phyloP scores from a whole-genome alignment of 2,329 filamentous ascomycete species.

The Fusarium redolens region DNA sequence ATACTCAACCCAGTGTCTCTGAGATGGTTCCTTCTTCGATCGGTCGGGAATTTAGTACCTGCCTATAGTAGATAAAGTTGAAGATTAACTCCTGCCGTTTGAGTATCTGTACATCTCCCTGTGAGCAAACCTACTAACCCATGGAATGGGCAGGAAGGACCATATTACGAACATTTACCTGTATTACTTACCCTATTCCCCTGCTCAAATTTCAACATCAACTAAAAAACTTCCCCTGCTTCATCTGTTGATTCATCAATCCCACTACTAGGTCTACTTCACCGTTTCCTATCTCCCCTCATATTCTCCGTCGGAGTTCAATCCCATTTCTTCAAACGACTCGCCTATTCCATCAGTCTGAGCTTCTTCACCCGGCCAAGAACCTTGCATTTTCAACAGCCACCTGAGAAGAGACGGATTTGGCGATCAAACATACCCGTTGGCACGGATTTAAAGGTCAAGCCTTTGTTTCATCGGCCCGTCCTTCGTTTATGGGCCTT shows the following conservation, averaged over 20 bases:
- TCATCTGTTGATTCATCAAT: not conserved
- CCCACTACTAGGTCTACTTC: constrained; percentile 12
- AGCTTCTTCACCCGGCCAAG: constrained; percentile 1
- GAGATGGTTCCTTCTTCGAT: not conserved
- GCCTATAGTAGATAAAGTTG: constrained; percentile 24
- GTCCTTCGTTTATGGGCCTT: constrained; percentile 16
- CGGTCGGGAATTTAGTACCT: not conserved
- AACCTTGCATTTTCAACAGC: constrained; percentile 17
- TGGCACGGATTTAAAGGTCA: constrained; percentile 21
- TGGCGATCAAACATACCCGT: constrained; percentile 33
- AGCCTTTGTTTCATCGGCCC: constrained; percentile 37
- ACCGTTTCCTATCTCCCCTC: not conserved
- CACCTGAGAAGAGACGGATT: constrained; percentile 31
- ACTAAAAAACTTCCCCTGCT: not conserved
- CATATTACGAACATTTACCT: not conserved
- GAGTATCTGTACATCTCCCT: not conserved
- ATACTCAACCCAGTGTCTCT: not conserved
- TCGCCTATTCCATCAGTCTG: constrained; percentile 12
- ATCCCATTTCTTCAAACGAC: not conserved
- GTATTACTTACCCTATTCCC: not conserved
- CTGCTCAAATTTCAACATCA: not conserved
- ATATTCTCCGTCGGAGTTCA: constrained; percentile 8
- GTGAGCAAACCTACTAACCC: not conserved
- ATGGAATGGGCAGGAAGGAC: not conserved
- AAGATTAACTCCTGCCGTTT: constrained; percentile 22